Base-by-base conservation (phyloP, 2,329 filamentous ascomycete genomes). In the Leptographium wingfieldii region DNA sequence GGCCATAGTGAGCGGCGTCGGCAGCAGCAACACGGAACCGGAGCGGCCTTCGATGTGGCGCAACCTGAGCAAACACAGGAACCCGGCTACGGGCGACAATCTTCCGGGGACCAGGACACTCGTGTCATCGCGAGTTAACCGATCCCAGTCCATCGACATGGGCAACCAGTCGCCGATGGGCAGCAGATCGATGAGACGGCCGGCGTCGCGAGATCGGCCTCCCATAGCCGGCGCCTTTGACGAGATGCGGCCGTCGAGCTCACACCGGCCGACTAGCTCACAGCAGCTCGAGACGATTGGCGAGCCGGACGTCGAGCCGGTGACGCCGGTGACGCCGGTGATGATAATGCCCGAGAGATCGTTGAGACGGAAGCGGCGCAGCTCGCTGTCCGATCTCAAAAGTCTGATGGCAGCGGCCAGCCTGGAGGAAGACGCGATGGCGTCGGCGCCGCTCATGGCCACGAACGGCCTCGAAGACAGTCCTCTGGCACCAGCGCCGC, bases 351-450 rank as follows among this genome's bases (percentile, higher is more conserved):
- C 53, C 1, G 64, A 64, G 6, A 79, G 75, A 65, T 70, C 70
- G n/a, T 73, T 76, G 53, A 85, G 81, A 69, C 92, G 86, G 74
- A 96, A 95, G 76, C 82, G 92, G 59, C 85, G 92, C 69, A 96
- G 92, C 73, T 96, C 92, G 31, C 75, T 97, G 51, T 96, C 92
- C 5, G 92, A 97, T 70, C 78, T 97, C 55, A 87, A 71, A 65
- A 66, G 63, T 22, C 75, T 89, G 22, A 85, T 92, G 73, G 80
- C 79, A 49, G 78, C 82, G 59, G 77, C 85, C 10, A 80, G 76
- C 12, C 71, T 86, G 0, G 74, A 73, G 67, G 76, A 70, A 68
- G 11, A 25, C 19, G 33, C 22, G 29, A 6, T 51, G 40, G 66
- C 73, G 11, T 65, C 76, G 16, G 76, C 79, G 68, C 79, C 80